Percentiles rank a stretch among this genome's conserved stretches.
Evolutionary conservation across 2,329 filamentous ascomycete genomes (phyloP).

Genomic region (Diaporthe humulicola): DNA sequence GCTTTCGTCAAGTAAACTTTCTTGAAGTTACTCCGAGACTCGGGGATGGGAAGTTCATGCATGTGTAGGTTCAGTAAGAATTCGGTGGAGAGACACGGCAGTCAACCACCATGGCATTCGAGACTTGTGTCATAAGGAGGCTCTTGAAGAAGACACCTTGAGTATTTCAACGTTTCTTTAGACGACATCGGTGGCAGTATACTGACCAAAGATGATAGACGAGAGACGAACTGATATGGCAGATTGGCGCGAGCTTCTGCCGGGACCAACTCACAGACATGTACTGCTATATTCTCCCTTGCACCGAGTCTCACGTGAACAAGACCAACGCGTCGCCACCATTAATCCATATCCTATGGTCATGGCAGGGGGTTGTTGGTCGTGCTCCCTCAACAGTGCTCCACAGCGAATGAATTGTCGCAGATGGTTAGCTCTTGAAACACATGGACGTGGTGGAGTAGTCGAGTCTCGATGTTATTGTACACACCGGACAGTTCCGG

Average conservation of each 20-base stretch:
- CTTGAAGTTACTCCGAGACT: background rate
- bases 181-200: no score
- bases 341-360: background rate
- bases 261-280: background rate
- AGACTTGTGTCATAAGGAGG: background rate
- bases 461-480: background rate
- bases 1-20: background rate
- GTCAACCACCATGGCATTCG: no score
- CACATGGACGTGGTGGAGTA: background rate
- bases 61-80: background rate
- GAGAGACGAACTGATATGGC: no score
- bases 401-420: slow-evolving; percentile 29
- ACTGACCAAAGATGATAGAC: background rate
- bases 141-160: background rate
- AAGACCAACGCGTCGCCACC: background rate
- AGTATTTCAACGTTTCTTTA: no score
- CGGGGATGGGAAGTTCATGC: no score
- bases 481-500: background rate
- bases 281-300: background rate
- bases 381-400: background rate
- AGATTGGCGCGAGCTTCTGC: no score
- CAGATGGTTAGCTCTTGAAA: slow-evolving; percentile 6
- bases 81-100: background rate
- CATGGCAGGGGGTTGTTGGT: background rate
- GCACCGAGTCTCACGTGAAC: background rate